Base-by-base conservation (phyloP, 2,329 filamentous ascomycete genomes). In the Nemania abortiva region DNA sequence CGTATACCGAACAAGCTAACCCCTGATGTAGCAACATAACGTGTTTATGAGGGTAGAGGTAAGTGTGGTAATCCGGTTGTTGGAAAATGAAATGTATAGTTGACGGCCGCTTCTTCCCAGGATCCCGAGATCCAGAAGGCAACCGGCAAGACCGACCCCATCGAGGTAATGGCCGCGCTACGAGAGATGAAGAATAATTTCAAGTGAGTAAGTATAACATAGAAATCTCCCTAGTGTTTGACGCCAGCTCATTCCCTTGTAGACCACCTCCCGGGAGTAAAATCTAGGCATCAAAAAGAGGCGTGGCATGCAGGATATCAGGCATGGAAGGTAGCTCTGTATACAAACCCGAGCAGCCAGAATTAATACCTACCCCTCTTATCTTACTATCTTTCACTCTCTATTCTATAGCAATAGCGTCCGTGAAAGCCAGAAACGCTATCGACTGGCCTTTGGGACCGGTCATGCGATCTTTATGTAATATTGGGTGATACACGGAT, bases 11-110 rank as follows among this genome's bases (percentile, higher is more conserved):
- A 3, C 2, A 55, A 34, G 22, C 69, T 75, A 56, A 75, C 29
- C 37, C 6, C 7, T n/a, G 10, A 47, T 52, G 52, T 71, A 95
- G 92, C 84, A 92, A 82, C 94, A 98, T 81, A 99, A 99, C 77
- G 93, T 97, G 1, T 99, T 99, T 77, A 98, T 99, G 96, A 88
- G 92, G 74, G 87, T 97, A 42, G 85, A 91, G 74, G 92, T 93
- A 83, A 84, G 89, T 82, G 24, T 42, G 7, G 5, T n/a, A 29
- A 53, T 3, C 27, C 10, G 24, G 29, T 34, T 27, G 20, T 56
- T 56, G 42, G 66, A 49, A 11, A 37, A 11, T 37, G 24, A 22
- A 29, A 15, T 20, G 27, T 39, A 15, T 54, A 29, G 42, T 31
- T 69, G 9, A 57, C 37, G 10, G 54, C 54, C 11, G 6, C 47